Base-by-base conservation (phyloP, 2,329 filamentous ascomycete species). In the Tolypocladium tropicale region DNA sequence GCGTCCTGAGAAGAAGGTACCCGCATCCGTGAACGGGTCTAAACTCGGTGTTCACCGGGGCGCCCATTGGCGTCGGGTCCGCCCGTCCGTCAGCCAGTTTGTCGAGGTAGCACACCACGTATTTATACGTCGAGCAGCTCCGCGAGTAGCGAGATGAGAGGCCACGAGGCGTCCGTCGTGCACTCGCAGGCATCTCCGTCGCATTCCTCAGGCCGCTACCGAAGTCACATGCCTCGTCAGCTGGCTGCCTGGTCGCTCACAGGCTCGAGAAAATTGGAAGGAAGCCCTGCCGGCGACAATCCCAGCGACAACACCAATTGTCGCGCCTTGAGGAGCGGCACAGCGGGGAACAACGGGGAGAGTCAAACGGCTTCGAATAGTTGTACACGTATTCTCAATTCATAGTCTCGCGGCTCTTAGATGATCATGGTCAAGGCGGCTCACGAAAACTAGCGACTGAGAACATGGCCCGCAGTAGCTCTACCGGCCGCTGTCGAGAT, bases 301-400 rank as follows among this genome's bases (percentile, higher is more conserved):
- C 14, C 43, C 25, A n/a, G 12, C 5, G 28, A 12, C 25, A 25
- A 16, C n/a, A 49, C 25, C 16, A 3, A n/a, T n/a, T 18, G 14
- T 32, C 9, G 32, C 28, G 28, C 46, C 28, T 14, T 2, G 4
- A n/a, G 25, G n/a, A 30, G 16, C 30, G 14, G 46, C 25, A 12
- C 25, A 32, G 16, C 7, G 46, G 16, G 28, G 16, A 16, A n/a
- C 5, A 6, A 10, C 5, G 25, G 9, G 18, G 18, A 49, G 16
- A 49, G 32, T 14, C 32, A 7, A 32, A n/a, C 28, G 21, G 23
- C 46, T 37, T 49, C 23, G 21, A 30, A 51, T 54, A 59, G 34
- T 60, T 57, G 64, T 70, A 68, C 65, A 68, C 63, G 60, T 63
- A 59, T 61, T 61, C 60, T 60, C 60, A 50, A 64, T 64, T 64